These are phyloP conservation scores for Eucalyptus marginata DNA, from an alignment of 345 rosid species.

Conservation along the genomic window DNA sequence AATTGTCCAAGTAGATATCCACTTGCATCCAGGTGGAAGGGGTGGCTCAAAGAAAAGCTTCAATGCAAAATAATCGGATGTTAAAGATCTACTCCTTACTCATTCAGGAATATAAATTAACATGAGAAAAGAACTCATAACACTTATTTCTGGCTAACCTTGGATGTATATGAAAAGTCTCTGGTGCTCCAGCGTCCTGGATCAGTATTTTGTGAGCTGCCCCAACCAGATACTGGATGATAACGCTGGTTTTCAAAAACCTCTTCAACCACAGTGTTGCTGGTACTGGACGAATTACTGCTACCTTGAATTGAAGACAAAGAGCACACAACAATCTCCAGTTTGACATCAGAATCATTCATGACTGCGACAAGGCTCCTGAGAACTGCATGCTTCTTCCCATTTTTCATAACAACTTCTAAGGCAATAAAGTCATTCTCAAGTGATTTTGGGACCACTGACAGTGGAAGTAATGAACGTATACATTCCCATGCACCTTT, in stretches of 20 bases:
- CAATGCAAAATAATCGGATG: slow-evolving; percentile 2
- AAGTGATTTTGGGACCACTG: slow-evolving; percentile 65
- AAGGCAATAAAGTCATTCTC: slow-evolving; percentile 61
- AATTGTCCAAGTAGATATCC: slow-evolving; percentile 51
- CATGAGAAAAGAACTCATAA: neutral
- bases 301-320: slow-evolving; percentile 12
- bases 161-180: slow-evolving; percentile 43
- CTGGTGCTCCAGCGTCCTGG: slow-evolving; percentile 49
- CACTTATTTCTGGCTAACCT: slow-evolving; percentile 11
- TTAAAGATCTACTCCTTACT: neutral
- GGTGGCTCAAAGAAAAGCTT: slow-evolving; percentile 46
- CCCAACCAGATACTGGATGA: slow-evolving; percentile 41
- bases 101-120: neutral
- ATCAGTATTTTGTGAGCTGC: slow-evolving; percentile 18
- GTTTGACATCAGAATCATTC: slow-evolving; percentile 76
- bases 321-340: slow-evolving; percentile 54
- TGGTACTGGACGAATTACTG: slow-evolving; percentile 21
- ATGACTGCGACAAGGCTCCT: slow-evolving; percentile 76
- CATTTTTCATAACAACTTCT: slow-evolving; percentile 82
- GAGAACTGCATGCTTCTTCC: slow-evolving; percentile 86
- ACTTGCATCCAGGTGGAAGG: slow-evolving; percentile 48
- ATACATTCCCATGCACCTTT: slow-evolving; percentile 73
- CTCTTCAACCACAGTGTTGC: slow-evolving; percentile 36
- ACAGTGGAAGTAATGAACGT: slow-evolving; percentile 75
- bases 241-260: slow-evolving; percentile 45